These are phyloP conservation scores for Metarhizium rileyi DNA, from an alignment of 2,329 filamentous ascomycete genomes.

Conservation along the genomic window DNA sequence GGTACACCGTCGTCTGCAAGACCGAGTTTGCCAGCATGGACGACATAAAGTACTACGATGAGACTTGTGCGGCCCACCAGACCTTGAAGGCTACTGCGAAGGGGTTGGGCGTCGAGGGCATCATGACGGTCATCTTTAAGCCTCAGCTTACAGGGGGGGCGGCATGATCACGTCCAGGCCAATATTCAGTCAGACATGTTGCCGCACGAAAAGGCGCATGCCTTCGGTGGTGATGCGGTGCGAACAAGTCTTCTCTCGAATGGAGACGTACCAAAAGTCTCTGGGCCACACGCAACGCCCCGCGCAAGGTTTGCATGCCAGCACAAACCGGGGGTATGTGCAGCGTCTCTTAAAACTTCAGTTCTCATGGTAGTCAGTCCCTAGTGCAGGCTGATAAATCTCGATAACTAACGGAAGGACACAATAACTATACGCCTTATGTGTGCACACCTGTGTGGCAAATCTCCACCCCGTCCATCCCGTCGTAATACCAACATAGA, in stretches of 20 bases:
- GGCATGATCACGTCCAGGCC: not conserved
- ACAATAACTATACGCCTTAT: no score
- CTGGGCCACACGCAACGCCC: no score
- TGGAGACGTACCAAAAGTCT: no score
- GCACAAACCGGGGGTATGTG: no score
- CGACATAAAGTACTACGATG: conserved; percentile 64
- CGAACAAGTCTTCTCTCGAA: no score
- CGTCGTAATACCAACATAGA: not conserved
- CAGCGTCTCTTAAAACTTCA: no score
- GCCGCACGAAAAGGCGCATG: not conserved
- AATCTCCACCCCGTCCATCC: not conserved
- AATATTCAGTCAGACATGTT: not conserved
- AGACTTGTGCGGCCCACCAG: conserved; percentile 34
- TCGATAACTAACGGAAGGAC: no score
- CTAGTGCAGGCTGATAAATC: no score
- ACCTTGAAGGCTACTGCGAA: conserved; percentile 28
- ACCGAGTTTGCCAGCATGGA: conserved; percentile 54
- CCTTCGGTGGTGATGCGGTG: not conserved
- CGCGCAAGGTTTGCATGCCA: no score
- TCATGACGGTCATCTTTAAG: conserved; percentile 33
- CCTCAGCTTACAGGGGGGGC: conserved; percentile 18
- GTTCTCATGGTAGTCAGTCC: no score
- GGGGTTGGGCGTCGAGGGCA: conserved; percentile 23
- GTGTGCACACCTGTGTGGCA: not conserved
- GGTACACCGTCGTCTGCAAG: conserved; percentile 54